Conservation (phyloP, 345 rosid genomes). For the Hibiscus syriacus region DNA sequence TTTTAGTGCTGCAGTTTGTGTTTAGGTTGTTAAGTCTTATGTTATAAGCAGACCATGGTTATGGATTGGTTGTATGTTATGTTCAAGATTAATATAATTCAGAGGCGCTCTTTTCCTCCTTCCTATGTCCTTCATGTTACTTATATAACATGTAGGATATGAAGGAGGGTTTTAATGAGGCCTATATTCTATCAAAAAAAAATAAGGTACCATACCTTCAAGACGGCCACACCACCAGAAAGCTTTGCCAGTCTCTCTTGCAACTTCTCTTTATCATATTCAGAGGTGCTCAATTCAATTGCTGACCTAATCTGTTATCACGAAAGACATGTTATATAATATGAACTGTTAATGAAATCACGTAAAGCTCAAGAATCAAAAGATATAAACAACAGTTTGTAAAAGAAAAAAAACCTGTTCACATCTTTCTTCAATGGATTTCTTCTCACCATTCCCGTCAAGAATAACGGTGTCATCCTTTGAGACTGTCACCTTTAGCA, state of each 20-base stretch:
- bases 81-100: too few relatives aligned
- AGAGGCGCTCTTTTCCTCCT: too few relatives aligned
- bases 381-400: neutral
- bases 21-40: too few relatives aligned
- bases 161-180: too few relatives aligned
- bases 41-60: too few relatives aligned
- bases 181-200: too few relatives aligned
- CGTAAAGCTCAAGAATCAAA: neutral
- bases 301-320: constrained; percentile 55
- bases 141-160: too few relatives aligned
- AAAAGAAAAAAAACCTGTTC: constrained; percentile 49
- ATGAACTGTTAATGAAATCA: neutral
- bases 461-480: constrained; percentile 87
- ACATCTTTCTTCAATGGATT: constrained; percentile 76
- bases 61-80: too few relatives aligned
- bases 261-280: constrained; percentile 86
- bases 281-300: constrained; percentile 77
- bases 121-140: too few relatives aligned
- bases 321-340: neutral
- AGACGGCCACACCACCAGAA: constrained; percentile 93
- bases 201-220: constrained; percentile 74
- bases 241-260: constrained; percentile 95
- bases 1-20: too few relatives aligned
- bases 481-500: constrained; percentile 70
- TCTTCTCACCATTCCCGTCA: constrained; percentile 97